phyloP scores from a whole-genome alignment of 1,284 basidiomycete species.

The Rhodotorula mucilaginosa region DNA sequence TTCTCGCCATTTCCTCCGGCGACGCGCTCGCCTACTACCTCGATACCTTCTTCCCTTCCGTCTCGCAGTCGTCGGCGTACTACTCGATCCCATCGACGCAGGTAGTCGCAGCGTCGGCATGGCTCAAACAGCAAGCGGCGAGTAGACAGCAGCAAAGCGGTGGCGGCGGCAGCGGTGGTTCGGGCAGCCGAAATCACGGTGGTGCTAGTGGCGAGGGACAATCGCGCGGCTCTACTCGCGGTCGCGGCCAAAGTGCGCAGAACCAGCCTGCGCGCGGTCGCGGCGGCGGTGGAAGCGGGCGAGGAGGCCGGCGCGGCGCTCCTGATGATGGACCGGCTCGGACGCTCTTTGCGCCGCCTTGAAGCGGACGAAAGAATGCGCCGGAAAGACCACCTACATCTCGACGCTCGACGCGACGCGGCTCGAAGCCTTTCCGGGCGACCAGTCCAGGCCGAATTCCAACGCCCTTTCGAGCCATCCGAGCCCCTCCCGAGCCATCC shows the following conservation, averaged over 20 bases:
- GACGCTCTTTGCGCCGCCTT: not conserved
- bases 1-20: conserved; percentile 30
- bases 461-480: no score
- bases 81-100: not conserved
- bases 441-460: no score
- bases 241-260: no score
- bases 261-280: not conserved
- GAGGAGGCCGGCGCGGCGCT: not conserved
- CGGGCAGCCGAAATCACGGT: not conserved
- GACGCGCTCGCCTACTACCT: conserved; percentile 27
- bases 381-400: no score
- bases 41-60: conserved; percentile 25
- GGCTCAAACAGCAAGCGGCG: conserved; percentile 13
- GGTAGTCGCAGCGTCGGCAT: conserved; percentile 10
- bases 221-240: no score
- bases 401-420: not conserved
- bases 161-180: not conserved
- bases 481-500: no score
- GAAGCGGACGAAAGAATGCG: not conserved
- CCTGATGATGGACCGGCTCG: no score
- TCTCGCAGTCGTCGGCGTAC: not conserved
- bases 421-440: no score
- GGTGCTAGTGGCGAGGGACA: not conserved
- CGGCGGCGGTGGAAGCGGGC: not conserved
- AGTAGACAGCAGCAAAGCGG: not conserved